phyloP scores from a whole-genome alignment of 2,329 filamentous ascomycete species.

The Tolypocladium amazonense region DNA sequence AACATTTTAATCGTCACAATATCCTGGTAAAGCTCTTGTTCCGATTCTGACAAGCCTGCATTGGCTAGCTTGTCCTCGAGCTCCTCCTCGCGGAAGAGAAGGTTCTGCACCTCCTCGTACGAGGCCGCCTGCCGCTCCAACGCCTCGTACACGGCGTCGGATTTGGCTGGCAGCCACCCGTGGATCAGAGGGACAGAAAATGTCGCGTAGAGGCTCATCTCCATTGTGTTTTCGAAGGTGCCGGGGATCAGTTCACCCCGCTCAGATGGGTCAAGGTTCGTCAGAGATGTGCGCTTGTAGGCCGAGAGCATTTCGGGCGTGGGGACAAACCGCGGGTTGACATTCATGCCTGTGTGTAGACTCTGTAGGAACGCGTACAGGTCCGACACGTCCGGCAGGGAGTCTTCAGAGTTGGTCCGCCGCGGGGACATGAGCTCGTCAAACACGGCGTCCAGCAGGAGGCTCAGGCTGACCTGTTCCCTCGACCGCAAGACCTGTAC shows the following conservation, averaged over 20 bases:
- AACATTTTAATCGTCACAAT: constrained; percentile 78
- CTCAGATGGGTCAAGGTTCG: constrained; percentile 39
- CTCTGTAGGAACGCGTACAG: constrained; percentile 81
- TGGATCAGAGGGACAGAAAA: constrained; percentile 86
- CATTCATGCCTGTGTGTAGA: constrained; percentile 94
- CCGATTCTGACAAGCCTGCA: constrained; percentile 53
- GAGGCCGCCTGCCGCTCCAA: constrained; percentile 67
- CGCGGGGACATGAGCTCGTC: constrained; percentile 82
- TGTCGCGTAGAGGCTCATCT: constrained; percentile 84
- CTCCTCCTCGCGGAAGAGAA: constrained; percentile 83
- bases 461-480: constrained; percentile 77
- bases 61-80: constrained; percentile 62
- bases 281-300: constrained; percentile 41
- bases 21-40: constrained; percentile 74
- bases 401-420: constrained; percentile 48
- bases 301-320: constrained; percentile 33
- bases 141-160: constrained; percentile 56
- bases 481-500: constrained; percentile 67
- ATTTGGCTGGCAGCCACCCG: constrained; percentile 72
- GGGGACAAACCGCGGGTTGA: constrained; percentile 80
- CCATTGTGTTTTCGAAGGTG: constrained; percentile 74
- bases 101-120: constrained; percentile 84
- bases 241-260: constrained; percentile 47
- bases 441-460: constrained; percentile 81
- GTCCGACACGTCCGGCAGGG: constrained; percentile 77